Conservation (phyloP, 768 basidiomycete species). For the Sutorius australiensis region DNA sequence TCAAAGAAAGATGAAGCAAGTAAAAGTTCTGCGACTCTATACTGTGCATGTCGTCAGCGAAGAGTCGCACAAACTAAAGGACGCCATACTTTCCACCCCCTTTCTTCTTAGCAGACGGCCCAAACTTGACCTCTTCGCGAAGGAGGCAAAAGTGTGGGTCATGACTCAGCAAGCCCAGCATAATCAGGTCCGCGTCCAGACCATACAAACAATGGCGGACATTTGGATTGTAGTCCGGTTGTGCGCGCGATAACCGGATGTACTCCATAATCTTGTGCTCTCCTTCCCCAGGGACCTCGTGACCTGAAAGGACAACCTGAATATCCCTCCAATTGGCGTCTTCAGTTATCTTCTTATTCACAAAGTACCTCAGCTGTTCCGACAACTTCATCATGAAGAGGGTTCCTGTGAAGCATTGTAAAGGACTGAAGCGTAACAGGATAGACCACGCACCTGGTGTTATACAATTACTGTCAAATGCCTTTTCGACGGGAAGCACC, state of each 20-base stretch:
- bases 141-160: slow-evolving; percentile 98
- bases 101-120: slow-evolving; percentile 74
- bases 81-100: slow-evolving; percentile 46
- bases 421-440: not conserved
- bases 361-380: slow-evolving; percentile 88
- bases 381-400: slow-evolving; percentile 95
- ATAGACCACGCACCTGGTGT: slow-evolving; percentile 74
- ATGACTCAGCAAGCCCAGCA: slow-evolving; percentile 95
- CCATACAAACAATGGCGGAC: slow-evolving; percentile 97
- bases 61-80: not conserved
- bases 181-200: slow-evolving; percentile 96
- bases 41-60: slow-evolving; percentile 27
- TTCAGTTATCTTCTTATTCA: slow-evolving; percentile 97
- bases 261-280: slow-evolving; percentile 99
- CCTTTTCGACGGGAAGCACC: slow-evolving; percentile 87
- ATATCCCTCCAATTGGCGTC: slow-evolving; percentile 94
- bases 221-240: slow-evolving; percentile 95
- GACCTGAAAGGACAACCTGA: slow-evolving; percentile 90
- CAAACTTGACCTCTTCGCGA: slow-evolving; percentile 98
- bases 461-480: slow-evolving; percentile 98
- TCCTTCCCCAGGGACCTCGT: slow-evolving; percentile 98
- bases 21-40: slow-evolving; percentile 89
- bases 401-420: slow-evolving; percentile 54
- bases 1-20: slow-evolving; percentile 86
- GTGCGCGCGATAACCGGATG: slow-evolving; percentile 90